Base-by-base conservation (phyloP, 768 basidiomycete genomes). In the Leccinum incarnatum region DNA sequence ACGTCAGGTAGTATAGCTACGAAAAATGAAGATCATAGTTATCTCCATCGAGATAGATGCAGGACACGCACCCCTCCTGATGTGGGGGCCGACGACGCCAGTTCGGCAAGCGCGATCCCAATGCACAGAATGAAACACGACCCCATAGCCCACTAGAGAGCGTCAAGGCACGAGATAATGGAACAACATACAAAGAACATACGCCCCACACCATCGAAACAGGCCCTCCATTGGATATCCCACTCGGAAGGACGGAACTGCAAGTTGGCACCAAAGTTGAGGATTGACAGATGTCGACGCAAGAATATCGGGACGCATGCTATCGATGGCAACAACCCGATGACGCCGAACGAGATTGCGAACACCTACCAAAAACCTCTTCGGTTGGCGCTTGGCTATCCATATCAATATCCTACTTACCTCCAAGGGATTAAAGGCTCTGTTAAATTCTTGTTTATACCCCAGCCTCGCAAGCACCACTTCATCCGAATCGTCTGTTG, bases 321-420 rank as follows among this genome's bases (percentile, higher is more conserved):
- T 48, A 88, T 86, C 0, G 87, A 81, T 17, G 81, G 86, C 2
- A 87, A 79, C 17, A 88, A 65, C 0, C 87, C 87, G 53, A 88
- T 86, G 57, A 88, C 84, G 5, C 83, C 85, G 68, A 89, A 89
- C 0, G 82, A 82, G 21, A 88, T 76, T 1, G 87, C 86, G 58
- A 88, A 88, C 8, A 86, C 83, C 83, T 89, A 65, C 71, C 23
- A 32, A 65, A 66, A 2, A 10, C 15, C 10, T 17, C 29, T 2
- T 36, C 15, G 17, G 23, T 21, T 25, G 36, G 23, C 5, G 37
- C 21, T 0, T 7, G 14, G 14, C 27, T 2, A 21, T n/a, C 23
- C 7, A 17, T 14, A 25, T 36, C 25, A 19, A 4, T 25, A 46
- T 12, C 6, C 2, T 8, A 54, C 58, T 53, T 47, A 69, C 72